Base-by-base conservation (phyloP, 441 rosid species). In the Pelargonium australe region DNA sequence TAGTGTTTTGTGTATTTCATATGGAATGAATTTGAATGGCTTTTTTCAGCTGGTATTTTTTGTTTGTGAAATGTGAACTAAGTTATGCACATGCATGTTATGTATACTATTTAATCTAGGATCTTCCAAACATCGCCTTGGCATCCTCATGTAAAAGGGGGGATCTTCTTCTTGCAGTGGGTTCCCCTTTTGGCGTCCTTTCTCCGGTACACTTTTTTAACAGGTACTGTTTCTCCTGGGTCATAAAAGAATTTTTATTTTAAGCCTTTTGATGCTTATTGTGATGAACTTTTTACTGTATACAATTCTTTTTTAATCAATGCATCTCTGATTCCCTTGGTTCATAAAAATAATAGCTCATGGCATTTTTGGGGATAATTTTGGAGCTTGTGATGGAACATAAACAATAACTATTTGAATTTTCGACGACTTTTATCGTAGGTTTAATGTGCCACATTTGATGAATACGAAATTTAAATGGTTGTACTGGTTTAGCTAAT, bases 111-210 rank as follows among this genome's bases (percentile, higher is more conserved):
- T 80, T 80, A 68, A 69, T 72, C 73, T 79, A 95, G 99, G 84
- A 74, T 69, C 83, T 77, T 49, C 93, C 88, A 28, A 74, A 64
- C 67, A 68, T 90, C 20, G 60, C 75, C 34, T 45, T 76, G 47
- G 78, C 87, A 68, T 69, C 82, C 65, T 76, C 79, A 60, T 73
- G 65, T 72, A 81, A 67, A 80, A 85, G 87, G 75, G 97, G 96
- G 68, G 95, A 85, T 75, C 81, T 80, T 77, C 82, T 95, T 74
- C 75, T 95, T 72, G 88, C 93, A 5, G 86, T 87, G 63, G 99
- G 95, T 73, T 95, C 99, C 84, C 99, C 99, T 64, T 95, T 95
- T 75, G 98, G 97, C 65, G 77, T 87, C 80, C 87, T 90, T 66
- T 95, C 99, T 31, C 91, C 97, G 4, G 14, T 83, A 70, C 98